Evolutionary conservation across 352 stramenopile genomes (phyloP).

Genomic region (Aphanomyces cochlioides): DNA sequence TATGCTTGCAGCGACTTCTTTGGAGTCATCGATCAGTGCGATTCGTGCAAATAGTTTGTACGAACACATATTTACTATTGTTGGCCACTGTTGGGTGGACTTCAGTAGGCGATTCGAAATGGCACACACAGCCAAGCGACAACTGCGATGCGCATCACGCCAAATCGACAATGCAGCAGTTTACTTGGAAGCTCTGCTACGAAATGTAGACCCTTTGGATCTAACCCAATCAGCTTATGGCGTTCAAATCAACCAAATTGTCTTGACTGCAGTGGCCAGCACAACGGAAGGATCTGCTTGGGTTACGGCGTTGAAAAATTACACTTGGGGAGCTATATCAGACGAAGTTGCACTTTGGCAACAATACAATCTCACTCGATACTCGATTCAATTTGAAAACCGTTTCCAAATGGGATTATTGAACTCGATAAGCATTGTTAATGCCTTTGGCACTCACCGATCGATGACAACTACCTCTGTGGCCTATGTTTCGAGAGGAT

Average conservation of each 20-base stretch:
- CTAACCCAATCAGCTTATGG: background rate
- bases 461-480: background rate
- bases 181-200: slow-evolving; percentile 24
- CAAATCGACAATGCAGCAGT: slow-evolving; percentile 5
- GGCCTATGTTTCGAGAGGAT: background rate
- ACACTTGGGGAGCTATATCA: background rate
- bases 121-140: slow-evolving; percentile 8
- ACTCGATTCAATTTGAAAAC: slow-evolving; percentile 15
- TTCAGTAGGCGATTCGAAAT: slow-evolving; percentile 8
- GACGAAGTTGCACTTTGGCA: slow-evolving; percentile 15
- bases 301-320: background rate
- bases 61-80: slow-evolving; percentile 5
- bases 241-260: background rate
- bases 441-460: slow-evolving; percentile 14
- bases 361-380: background rate
- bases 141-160: background rate
- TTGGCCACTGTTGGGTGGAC: slow-evolving; percentile 19
- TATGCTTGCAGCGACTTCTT: background rate
- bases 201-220: slow-evolving; percentile 2
- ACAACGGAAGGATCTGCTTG: background rate
- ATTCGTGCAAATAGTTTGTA: slow-evolving; percentile 1
- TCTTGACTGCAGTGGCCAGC: background rate
- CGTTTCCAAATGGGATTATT: slow-evolving; percentile 5
- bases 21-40: background rate
- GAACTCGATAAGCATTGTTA: slow-evolving; percentile 18